phyloP scores from a whole-genome alignment of 2,329 filamentous ascomycete genomes.

The Scytalidium lignicola region DNA sequence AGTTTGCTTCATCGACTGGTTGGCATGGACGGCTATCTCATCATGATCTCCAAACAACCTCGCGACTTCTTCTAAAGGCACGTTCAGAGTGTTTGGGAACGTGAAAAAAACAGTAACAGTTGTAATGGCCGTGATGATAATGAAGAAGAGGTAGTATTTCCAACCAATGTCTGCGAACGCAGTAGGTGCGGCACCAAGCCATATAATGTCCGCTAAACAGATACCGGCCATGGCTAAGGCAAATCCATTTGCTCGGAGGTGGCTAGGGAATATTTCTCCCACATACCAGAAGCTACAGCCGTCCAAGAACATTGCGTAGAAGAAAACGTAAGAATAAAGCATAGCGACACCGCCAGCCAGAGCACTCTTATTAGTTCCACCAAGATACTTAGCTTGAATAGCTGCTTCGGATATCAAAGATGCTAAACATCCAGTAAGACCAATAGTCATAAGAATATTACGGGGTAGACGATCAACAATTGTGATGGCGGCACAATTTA shows the following conservation, averaged over 20 bases:
- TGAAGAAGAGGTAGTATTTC: conserved; percentile 6
- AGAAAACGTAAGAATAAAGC: conserved; percentile 2
- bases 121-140: background rate
- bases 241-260: conserved; percentile 6
- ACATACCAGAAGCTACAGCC: conserved; percentile 1
- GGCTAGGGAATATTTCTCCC: conserved; percentile 4
- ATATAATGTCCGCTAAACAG: background rate
- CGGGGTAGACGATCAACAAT: conserved; percentile 4
- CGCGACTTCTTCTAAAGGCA: conserved; percentile 5
- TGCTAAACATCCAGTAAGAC: conserved; percentile 2
- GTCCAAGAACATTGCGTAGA: conserved; percentile 1
- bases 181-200: background rate
- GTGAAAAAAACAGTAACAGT: background rate
- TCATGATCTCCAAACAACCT: background rate
- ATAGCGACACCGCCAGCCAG: conserved; percentile 2
- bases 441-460: conserved; percentile 1
- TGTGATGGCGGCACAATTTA: conserved; percentile 1
- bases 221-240: conserved; percentile 2
- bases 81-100: conserved; percentile 1
- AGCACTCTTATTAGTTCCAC: background rate
- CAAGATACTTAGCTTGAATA: conserved; percentile 1
- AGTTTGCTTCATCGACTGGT: too few species aligned
- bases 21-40: too few species aligned
- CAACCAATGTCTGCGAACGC: conserved; percentile 5
- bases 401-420: conserved; percentile 4